Evolutionary conservation across 306 rosid species (phyloP).

Genomic region (Sechiopsis laciniata): DNA sequence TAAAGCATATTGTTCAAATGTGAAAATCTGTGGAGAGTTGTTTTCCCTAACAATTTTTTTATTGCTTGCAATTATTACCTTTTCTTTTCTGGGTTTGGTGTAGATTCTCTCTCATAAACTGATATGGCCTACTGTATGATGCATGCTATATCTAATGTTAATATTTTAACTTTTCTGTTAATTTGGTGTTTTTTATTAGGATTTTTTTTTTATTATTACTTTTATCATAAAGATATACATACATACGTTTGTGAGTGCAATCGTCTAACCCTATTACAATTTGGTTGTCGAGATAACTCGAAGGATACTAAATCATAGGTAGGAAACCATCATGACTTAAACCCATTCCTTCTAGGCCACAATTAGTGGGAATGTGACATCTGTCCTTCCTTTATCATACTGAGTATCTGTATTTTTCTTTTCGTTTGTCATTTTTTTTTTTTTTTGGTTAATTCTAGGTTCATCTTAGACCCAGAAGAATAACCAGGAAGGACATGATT

Average conservation of each 20-base stretch:
- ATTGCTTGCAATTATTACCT: background rate
- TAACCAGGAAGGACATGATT: background rate
- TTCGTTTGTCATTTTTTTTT: no score
- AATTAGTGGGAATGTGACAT: background rate
- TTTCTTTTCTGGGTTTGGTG: background rate
- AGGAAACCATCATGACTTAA: background rate
- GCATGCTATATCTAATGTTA: background rate
- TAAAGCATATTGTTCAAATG: no score
- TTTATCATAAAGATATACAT: no score
- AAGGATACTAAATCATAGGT: background rate
- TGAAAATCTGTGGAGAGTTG: no score
- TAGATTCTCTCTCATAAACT: slow-evolving; percentile 2
- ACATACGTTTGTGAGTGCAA: no score
- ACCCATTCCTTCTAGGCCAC: background rate
- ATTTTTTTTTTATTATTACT: no score
- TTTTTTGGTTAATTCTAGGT: background rate
- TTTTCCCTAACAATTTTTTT: background rate
- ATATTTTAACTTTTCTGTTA: background rate
- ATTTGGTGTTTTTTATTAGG: no score
- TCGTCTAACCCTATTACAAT: background rate
- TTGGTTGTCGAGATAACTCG: background rate
- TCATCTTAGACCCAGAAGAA: background rate
- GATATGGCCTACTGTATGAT: background rate
- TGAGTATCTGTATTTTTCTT: background rate
- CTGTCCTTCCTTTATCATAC: background rate